phyloP scores from a whole-genome alignment of 495 filamentous ascomycete genomes.

The Hamigera avellanea region DNA sequence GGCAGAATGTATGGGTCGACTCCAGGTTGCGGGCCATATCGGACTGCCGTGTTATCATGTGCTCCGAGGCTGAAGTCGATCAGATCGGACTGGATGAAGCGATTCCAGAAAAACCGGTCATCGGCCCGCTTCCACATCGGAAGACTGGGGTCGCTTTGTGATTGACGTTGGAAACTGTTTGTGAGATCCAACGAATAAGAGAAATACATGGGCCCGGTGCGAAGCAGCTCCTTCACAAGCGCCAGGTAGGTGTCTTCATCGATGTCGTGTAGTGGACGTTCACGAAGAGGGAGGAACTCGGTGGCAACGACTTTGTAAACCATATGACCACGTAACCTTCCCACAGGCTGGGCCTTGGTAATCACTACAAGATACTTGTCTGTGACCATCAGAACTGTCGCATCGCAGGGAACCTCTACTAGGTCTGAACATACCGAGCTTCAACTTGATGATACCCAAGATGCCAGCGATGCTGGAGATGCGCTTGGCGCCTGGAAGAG shows the following conservation, averaged over 20 bases:
- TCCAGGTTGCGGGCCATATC: conserved; percentile 56
- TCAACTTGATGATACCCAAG: conserved; percentile 77
- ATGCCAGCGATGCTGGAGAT: conserved; percentile 93
- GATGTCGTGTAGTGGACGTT: conserved; percentile 77
- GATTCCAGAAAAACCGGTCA: conserved; percentile 98
- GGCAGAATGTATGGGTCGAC: conserved; percentile 91
- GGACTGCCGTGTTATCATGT: conserved; percentile 29
- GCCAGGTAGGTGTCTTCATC: conserved; percentile 87
- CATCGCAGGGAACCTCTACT: not conserved
- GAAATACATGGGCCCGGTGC: conserved; percentile 88
- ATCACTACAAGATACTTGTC: conserved; percentile 97
- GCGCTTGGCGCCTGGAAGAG: conserved; percentile 61
- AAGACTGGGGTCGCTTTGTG: conserved; percentile 49
- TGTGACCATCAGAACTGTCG: conserved; percentile 22
- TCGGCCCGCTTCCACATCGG: conserved; percentile 90
- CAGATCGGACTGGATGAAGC: conserved; percentile 78
- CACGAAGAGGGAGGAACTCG: conserved; percentile 87
- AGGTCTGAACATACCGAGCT: conserved; percentile 53
- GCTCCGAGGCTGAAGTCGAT: conserved; percentile 65
- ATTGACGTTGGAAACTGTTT: conserved; percentile 87
- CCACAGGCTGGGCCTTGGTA: conserved; percentile 85
- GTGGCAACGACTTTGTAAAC: conserved; percentile 85
- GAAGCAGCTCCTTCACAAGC: conserved; percentile 65
- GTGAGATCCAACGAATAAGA: conserved; percentile 94
- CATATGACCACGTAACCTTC: conserved; percentile 82